phyloP scores from a whole-genome alignment of 768 basidiomycete genomes.

The Royoungia palumana region DNA sequence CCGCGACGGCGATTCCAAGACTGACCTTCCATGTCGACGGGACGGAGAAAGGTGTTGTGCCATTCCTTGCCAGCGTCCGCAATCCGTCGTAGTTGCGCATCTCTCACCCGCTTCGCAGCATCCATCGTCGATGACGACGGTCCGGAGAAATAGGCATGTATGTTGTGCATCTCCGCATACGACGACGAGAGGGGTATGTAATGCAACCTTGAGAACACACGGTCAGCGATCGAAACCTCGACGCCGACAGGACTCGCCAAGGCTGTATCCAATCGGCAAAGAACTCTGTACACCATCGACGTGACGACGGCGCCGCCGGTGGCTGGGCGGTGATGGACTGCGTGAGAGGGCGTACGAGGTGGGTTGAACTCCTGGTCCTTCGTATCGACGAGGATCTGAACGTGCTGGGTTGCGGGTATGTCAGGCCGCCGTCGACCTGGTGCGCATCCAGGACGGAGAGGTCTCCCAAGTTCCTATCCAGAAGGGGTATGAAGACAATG shows the following conservation, averaged over 20 bases:
- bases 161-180: conserved; percentile 91
- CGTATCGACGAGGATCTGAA: neutral
- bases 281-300: no score
- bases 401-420: conserved; percentile 37
- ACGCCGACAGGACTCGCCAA: conserved; percentile 47
- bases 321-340: conserved; percentile 70
- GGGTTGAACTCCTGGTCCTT: neutral
- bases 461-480: conserved; percentile 56
- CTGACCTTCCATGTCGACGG: conserved; percentile 90
- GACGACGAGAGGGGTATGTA: conserved; percentile 87
- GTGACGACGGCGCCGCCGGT: no score
- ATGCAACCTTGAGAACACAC: conserved; percentile 64
- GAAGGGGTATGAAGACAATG: conserved; percentile 54
- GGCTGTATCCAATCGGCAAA: no score
- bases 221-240: conserved; percentile 1
- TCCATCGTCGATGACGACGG: conserved; percentile 58
- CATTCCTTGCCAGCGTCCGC: conserved; percentile 89
- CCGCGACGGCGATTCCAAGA: no score
- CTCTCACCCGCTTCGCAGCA: conserved; percentile 45
- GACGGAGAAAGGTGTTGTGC: conserved; percentile 82
- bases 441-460: conserved; percentile 65
- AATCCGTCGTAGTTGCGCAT: conserved; percentile 72
- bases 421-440: conserved; percentile 80
- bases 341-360: conserved; percentile 62
- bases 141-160: conserved; percentile 91